These are phyloP conservation scores for Linnemannia zychae DNA, from an alignment of 192 early-diverging fungal species.

Conservation along the genomic window DNA sequence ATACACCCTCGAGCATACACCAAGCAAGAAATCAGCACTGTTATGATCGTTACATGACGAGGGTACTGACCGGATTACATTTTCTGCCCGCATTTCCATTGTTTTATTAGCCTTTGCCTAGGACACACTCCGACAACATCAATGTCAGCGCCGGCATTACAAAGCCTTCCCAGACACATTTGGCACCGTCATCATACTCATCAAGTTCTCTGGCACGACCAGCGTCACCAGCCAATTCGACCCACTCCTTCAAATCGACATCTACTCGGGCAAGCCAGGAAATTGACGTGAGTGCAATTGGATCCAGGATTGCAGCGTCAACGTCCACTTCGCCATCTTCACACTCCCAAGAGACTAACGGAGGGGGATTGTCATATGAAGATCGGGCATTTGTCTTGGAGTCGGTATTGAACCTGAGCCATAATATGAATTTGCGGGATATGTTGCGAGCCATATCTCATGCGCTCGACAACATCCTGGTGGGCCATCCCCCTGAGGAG, in stretches of 20 bases:
- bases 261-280: constrained; percentile 33
- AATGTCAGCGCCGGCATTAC: not conserved
- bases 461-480: constrained; percentile 44
- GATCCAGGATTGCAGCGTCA: constrained; percentile 1
- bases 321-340: not conserved
- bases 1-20: too few relatives aligned
- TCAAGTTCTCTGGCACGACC: constrained; percentile 14
- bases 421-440: constrained; percentile 34
- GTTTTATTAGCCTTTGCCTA: not conserved
- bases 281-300: constrained; percentile 9
- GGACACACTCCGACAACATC: not conserved
- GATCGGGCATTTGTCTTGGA: constrained; percentile 48
- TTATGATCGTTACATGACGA: not conserved
- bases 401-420: constrained; percentile 25
- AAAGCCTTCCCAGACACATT: constrained; percentile 11
- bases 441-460: constrained; percentile 38
- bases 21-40: not conserved
- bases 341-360: not conserved
- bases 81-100: not conserved
- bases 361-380: constrained; percentile 16
- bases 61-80: not conserved
- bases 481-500: constrained; percentile 50
- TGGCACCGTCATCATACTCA: constrained; percentile 16
- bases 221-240: constrained; percentile 34
- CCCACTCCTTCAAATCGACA: constrained; percentile 28